Evolutionary conservation across 1,139 yeast species (phyloP), one percentile per base, ranked within the genome.

Genomic region (Debaryomycetaceae sp.): DNA sequence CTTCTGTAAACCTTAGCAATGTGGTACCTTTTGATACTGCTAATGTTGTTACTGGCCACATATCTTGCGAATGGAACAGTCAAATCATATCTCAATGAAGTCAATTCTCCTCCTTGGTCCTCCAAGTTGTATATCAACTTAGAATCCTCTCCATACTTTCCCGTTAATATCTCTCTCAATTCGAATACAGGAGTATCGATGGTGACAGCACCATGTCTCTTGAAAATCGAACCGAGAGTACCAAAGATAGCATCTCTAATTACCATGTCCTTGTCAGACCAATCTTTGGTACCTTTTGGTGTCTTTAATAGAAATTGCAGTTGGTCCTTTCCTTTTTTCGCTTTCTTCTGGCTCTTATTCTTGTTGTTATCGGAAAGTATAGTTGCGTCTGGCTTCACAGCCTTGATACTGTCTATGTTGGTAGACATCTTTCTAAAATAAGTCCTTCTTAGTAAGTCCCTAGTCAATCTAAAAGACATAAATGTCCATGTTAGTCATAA

Each of bases 121-220:
- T 93, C 95, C 60, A 93, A 78, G 65, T 93, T 91, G 68, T 93
- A 93, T 58, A 93, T 93, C 57, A 93, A 77, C 68, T 93, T 93
- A 37, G 97, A 90, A 63, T 93, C 99, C 69, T 93, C 99, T 63
- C 99, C 99, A 65, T 93, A 93, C 66, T 93, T 93, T 38, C 99
- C 99, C 24, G 98, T 84, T 50, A 93, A 78, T 56, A 93, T 93
- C 66, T 93, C 99, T 58, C 97, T 81, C 55, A 91, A 76, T 68
- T 93, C 99, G 60, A 93, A 93, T 6, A 93, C 99, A 8, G 99
- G 99, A 1, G 99, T 93, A 63, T 93, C 99, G 53, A 93, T 89
- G 41, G 99, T 91, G 35, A 90, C 96, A 66, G 95, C 99, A 51
- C 99, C 99, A 65, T 93, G 99, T 58, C 90, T 85, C 69, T 90